A percentile compares a stretch with the other conserved stretches of the same genome.
phyloP scores from a whole-genome alignment of 371 early-diverging fungal genomes.

The Mucor circinelloides region DNA sequence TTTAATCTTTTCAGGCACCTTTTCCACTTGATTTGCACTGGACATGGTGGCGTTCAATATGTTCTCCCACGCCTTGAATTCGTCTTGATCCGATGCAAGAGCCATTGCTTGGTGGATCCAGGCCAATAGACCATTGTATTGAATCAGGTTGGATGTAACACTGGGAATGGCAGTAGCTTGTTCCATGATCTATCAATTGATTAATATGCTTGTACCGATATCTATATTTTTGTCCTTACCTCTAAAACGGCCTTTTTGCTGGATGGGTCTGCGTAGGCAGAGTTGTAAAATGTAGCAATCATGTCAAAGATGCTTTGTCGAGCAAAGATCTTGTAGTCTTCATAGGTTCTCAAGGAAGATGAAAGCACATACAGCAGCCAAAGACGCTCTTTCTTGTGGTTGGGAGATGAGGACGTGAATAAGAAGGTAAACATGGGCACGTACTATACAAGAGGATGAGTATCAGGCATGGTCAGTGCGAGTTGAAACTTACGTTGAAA shows the following conservation, averaged over 20 bases:
- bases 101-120: conserved; percentile 59
- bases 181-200: conserved; percentile 50
- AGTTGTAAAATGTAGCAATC: conserved; percentile 64
- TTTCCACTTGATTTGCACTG: conserved; percentile 7
- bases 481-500: conserved; percentile 54
- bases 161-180: conserved; percentile 56
- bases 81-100: conserved; percentile 30
- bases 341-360: conserved; percentile 46
- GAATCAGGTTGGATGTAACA: conserved; percentile 54
- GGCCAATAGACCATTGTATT: conserved; percentile 59
- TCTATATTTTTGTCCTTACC: conserved; percentile 29
- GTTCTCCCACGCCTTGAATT: conserved; percentile 21
- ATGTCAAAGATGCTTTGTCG: conserved; percentile 74
- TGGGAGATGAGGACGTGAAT: conserved; percentile 68
- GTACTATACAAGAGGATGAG: conserved; percentile 46
- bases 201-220: background rate
- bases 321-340: conserved; percentile 69
- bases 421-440: conserved; percentile 80
- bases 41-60: conserved; percentile 17
- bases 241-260: conserved; percentile 41
- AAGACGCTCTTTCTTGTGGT: conserved; percentile 67
- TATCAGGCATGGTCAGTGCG: background rate
- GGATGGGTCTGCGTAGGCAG: conserved; percentile 63
- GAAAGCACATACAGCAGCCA: conserved; percentile 78
- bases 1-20: conserved; percentile 23